These are phyloP conservation scores for Symbiotaphrina buchneri DNA, from an alignment of 495 filamentous ascomycete species.

Conservation along the genomic window DNA sequence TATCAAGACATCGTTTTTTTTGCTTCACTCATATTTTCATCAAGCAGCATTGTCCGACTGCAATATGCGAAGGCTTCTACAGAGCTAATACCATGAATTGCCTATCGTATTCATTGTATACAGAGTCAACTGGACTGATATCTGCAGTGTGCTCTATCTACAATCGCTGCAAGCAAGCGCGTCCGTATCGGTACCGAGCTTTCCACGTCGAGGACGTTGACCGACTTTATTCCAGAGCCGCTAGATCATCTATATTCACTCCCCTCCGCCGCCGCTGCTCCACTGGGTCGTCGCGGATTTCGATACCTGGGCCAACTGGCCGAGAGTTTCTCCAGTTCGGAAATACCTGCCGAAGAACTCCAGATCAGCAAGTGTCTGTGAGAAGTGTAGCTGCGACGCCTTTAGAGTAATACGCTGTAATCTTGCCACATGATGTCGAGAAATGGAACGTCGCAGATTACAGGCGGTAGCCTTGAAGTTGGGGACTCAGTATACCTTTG, in stretches of 20 bases:
- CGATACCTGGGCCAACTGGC: constrained; percentile 42
- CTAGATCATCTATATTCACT: constrained; percentile 22
- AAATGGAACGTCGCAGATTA: too few relatives aligned
- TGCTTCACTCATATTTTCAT: too few relatives aligned
- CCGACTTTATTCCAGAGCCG: constrained; percentile 20
- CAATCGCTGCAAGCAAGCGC: too few relatives aligned
- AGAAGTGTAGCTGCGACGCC: background rate
- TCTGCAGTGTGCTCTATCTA: too few relatives aligned
- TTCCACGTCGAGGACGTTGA: too few relatives aligned
- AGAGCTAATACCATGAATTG: too few relatives aligned
- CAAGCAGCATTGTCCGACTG: too few relatives aligned
- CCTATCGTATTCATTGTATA: too few relatives aligned
- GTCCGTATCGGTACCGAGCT: too few relatives aligned
- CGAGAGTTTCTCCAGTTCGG: constrained; percentile 32
- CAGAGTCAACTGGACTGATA: too few relatives aligned
- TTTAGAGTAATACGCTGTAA: background rate
- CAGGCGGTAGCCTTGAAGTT: background rate
- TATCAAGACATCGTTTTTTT: too few relatives aligned
- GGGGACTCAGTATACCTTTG: constrained; percentile 64
- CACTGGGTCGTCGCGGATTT: constrained; percentile 28
- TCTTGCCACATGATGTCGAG: background rate
- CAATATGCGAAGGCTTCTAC: too few relatives aligned
- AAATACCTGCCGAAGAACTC: constrained; percentile 28
- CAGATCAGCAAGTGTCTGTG: constrained; percentile 1
- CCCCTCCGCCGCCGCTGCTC: constrained; percentile 21